Evolutionary conservation across 2,329 filamentous ascomycete species (phyloP), one percentile per base, ranked within the genome.

Genomic region (Amesomyces nigricolor): DNA sequence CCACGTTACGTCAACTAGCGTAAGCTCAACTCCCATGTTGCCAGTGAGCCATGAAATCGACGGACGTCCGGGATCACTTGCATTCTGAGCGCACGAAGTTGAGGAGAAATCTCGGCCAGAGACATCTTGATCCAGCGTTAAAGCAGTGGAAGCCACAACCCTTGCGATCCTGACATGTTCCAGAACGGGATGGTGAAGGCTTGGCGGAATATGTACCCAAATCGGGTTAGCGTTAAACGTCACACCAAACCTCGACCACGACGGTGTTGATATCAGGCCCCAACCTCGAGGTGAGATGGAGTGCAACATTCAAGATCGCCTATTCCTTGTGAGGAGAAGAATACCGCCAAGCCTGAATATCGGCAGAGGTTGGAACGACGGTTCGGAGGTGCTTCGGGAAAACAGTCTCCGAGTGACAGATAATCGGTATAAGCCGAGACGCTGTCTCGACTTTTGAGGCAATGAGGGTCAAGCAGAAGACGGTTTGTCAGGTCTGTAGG

Each of bases 391-490:
- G 43, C 22, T 29, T 13, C 42, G 19, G 10, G 4, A 1, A 30
- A 38, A 30, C 16, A 14, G 26, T 26, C 30, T 11, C 11, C 8
- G 9, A 37, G 11, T 4, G 4, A 14, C 13, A 17, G 22, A 7
- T 14, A 39, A 5, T 13, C n/a, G 7, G 29, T 10, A 14, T 6
- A 26, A 52, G 43, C 22, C 19, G 6, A 14, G 32, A 29, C 8
- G 32, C 32, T 9, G 11, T 9, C 32, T 9, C 17, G 17, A 19
- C 17, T 19, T 11, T 32, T 17, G 40, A 14, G 35, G 35, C 39
- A 35, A 62, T 62, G 61, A 62, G 60, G 45, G 51, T 61, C 11
- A 59, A 58, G 30, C 48, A 56, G 17, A 57, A 40, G 35, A 58
- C 50, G 9, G 59, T 53, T 39, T 62, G 59, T 44, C 53, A 62